Base-by-base conservation (phyloP, 2,329 filamentous ascomycete species). In the Clonostachys solani region DNA sequence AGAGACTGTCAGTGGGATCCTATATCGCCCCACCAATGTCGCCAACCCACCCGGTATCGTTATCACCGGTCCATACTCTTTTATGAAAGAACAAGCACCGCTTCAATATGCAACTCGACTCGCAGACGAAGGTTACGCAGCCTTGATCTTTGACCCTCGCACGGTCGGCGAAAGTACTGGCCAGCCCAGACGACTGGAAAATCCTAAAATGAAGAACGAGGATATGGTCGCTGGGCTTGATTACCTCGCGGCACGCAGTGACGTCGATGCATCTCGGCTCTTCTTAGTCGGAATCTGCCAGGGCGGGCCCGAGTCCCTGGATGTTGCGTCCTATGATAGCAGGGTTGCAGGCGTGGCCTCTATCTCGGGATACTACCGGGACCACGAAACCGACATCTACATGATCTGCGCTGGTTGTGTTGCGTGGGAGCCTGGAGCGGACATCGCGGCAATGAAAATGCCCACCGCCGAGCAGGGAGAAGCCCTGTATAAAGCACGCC, bases 331-430 rank as follows among this genome's bases (percentile, higher is more conserved):
- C 12, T 58, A 57, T 17, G 59, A 62, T 43, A 36, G 45, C 34
- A 46, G 52, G 10, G 52, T 54, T 8, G 44, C 42, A 10, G 56
- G 47, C 4, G 57, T 59, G 6, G 56, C 58, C 10, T 58, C 58
- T 1, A 52, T 53, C 23, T 48, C 58, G 1, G 58, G 59, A 40
- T 61, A 60, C 46, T 60, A 48, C 40, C 57, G 56, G 13, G 59
- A 61, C 45, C 54, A 57, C 43, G 58, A 60, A 43, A 61, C 58
- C 5, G 57, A 61, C 49, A 49, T 60, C 29, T 60, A 58, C 41
- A 60, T 60, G 58, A 60, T 60, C 45, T 60, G 58, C 47, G 51
- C 54, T 38, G 57, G 59, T 9, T 61, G 58, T 45, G 59, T 61
- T 40, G 47, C 18, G 56, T 56, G 6, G 59, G 56, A 3, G 56